A percentile compares a stretch with the other conserved stretches of the same genome.
phyloP scores from a whole-genome alignment of 129 eudicot genomes.

The Ambrosia artemisiifolia region DNA sequence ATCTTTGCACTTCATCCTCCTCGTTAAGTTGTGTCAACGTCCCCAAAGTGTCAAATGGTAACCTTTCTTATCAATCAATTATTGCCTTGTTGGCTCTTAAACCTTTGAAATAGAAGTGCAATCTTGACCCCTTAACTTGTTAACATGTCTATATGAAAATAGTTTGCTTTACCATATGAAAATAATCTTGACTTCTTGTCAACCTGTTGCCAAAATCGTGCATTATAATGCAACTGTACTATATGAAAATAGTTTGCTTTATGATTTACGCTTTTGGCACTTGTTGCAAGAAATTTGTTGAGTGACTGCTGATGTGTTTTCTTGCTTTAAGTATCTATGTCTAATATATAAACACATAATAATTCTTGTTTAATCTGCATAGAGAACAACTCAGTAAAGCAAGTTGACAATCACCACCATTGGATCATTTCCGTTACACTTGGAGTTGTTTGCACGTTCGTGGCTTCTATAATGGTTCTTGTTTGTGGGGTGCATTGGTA shows the following conservation, averaged over 20 bases:
- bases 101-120: not conserved
- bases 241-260: not conserved
- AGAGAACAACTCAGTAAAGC: conserved; percentile 45
- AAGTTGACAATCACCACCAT: conserved; percentile 40
- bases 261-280: not conserved
- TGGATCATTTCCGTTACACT: conserved; percentile 54
- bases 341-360: not conserved
- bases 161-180: not conserved
- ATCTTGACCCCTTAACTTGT: not conserved
- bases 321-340: not conserved
- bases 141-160: not conserved
- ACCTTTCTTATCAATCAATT: not conserved
- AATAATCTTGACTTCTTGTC: not conserved
- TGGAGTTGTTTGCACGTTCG: conserved; percentile 73
- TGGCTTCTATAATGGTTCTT: conserved; percentile 54
- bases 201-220: not conserved
- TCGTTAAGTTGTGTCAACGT: conserved; percentile 48
- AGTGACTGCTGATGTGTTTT: not conserved
- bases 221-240: not conserved
- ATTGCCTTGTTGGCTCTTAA: not conserved
- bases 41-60: conserved; percentile 63
- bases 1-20: conserved; percentile 73
- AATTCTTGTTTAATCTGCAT: conserved; percentile 17
- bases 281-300: not conserved
- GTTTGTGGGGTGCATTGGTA: conserved; percentile 72